Percentiles rank a stretch among this genome's conserved stretches.
These are phyloP conservation scores for Pulicaria dysenterica DNA, from an alignment of 129 eudicot species.

Conservation along the genomic window DNA sequence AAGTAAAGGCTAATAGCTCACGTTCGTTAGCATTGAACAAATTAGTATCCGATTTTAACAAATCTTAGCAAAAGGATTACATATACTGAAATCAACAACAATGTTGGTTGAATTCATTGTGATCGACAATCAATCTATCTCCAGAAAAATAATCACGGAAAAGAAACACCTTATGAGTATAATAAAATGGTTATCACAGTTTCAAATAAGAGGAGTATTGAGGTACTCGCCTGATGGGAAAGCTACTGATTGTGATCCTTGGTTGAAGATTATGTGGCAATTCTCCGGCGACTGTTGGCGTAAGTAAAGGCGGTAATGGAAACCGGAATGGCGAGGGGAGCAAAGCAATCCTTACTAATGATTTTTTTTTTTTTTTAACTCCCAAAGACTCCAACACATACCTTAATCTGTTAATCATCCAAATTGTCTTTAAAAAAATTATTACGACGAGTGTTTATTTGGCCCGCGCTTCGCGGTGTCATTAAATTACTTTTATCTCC, in stretches of 20 bases:
- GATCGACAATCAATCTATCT: background rate
- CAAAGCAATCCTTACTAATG: no score
- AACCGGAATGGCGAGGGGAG: background rate
- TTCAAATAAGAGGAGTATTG: background rate
- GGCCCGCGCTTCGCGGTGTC: no score
- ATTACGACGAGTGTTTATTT: no score
- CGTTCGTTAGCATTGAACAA: background rate
- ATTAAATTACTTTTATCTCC: no score
- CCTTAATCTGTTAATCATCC: no score
- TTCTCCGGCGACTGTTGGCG: slow-evolving; percentile 13
- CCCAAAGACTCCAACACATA: no score
- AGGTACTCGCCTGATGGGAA: slow-evolving; percentile 1
- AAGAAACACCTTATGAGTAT: background rate
- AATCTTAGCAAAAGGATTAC: background rate
- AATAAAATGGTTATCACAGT: background rate
- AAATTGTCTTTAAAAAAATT: no score
- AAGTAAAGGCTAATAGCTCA: no score
- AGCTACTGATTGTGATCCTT: background rate
- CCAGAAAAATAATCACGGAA: background rate
- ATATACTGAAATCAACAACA: background rate
- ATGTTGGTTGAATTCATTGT: slow-evolving; percentile 12
- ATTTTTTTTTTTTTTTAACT: no score
- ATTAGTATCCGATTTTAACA: background rate
- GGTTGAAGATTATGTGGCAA: background rate
- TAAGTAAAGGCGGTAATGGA: background rate